Evolutionary conservation across 2,329 filamentous ascomycete genomes (phyloP).

Genomic region (Colletotrichum caudatum): DNA sequence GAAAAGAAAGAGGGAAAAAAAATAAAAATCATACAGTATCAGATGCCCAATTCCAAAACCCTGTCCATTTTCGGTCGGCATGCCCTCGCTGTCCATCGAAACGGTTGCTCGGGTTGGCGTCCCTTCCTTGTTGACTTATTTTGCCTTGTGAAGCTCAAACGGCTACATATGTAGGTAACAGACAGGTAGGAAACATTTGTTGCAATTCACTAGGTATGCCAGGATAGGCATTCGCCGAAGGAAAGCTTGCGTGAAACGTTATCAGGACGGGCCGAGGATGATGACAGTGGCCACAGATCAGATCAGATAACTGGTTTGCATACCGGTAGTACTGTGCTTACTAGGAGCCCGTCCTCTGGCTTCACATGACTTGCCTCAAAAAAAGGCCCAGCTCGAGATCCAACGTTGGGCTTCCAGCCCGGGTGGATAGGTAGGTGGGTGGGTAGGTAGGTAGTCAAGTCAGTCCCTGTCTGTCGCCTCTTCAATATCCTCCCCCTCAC

Average conservation of each 20-base stretch:
- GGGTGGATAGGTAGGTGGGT: too few species aligned
- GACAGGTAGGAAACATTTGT: background rate
- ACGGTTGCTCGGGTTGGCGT: background rate
- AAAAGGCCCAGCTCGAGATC: background rate
- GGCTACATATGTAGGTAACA: too few species aligned
- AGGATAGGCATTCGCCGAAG: background rate
- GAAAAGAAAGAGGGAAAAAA: too few species aligned
- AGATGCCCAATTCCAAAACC: background rate
- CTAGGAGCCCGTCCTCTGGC: background rate
- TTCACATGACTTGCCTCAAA: background rate
- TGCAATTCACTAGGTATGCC: too few species aligned
- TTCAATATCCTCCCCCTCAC: background rate
- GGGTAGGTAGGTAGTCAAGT: too few species aligned
- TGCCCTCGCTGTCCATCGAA: background rate
- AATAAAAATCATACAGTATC: background rate
- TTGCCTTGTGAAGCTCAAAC: background rate
- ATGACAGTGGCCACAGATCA: background rate
- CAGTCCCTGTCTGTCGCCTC: conserved; percentile 19
- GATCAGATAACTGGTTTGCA: too few species aligned
- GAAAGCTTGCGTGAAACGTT: background rate
- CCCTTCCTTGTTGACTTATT: background rate
- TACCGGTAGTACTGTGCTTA: background rate
- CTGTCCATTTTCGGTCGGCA: conserved; percentile 7
- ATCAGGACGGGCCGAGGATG: background rate
- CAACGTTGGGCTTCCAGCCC: background rate